Evolutionary conservation across 2,329 filamentous ascomycete species (phyloP), one percentile per base, ranked within the genome.

Genomic region (Neurospora crassa): DNA sequence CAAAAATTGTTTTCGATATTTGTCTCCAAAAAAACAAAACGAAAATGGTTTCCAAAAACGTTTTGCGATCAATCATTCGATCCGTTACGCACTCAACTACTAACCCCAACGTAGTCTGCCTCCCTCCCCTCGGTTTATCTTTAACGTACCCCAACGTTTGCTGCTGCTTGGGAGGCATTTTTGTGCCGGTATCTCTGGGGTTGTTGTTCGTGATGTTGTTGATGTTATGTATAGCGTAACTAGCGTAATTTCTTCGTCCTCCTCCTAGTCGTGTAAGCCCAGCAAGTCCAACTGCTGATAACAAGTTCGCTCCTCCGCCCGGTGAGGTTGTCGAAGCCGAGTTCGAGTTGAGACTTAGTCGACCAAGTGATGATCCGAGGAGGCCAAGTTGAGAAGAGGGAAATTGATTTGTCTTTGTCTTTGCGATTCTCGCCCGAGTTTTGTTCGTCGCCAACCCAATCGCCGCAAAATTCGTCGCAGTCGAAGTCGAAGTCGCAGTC

Each of bases 71-170:
- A 41, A 43, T 24, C 47, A 41, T 42, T 69, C 47, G 63, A 53
- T 69, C 45, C 45, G n/a, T 40, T 59, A 34, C 20, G 43, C 20
- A 43, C 68, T 70, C 74, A 73, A 24, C 24, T 24, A 82, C 83
- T 82, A 88, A 94, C 92, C 90, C 88, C 80, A 95, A 83, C 76
- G 90, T 93, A 79, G 86, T 88, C 84, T 95, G 92, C 74, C 86
- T 85, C 53, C 29, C 53, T 37, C 53, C 53, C 29, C 4, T 63
- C 24, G 29, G 53, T 11, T n/a, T 63, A 77, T 89, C 83, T 82
- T 88, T 90, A 74, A 95, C 93, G 83, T 96, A 97, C 94, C 92
- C 92, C 80, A 97, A 83, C 73, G 92, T 97, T 77, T 92, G 89
- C 83, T 97, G 93, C 80, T 92, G 45, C 69, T 94, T 63, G 63